Evolutionary conservation across 257 asterid species (phyloP), one percentile per base, ranked within the genome.

Genomic region (Jacaranda copaia): DNA sequence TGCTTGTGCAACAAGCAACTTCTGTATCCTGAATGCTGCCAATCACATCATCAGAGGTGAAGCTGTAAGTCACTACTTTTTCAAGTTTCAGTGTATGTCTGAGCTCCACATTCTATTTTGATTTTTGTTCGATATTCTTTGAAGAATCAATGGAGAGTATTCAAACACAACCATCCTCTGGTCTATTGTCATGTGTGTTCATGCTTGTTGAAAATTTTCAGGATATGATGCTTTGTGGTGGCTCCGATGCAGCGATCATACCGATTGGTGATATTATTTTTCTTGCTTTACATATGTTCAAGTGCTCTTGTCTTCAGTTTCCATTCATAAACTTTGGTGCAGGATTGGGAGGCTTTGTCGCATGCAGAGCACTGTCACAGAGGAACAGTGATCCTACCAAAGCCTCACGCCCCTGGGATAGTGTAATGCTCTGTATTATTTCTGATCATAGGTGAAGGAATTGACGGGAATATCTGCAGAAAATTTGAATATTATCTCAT

Each of bases 181-280:
- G 67, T 68, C 58, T 68, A 49, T 65, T 45, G 3, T 46, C 43
- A 32, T 43, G 46, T 68, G 40, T 72, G 70, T 68, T 79, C 66
- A 82, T 75, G 67, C 39, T 60, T 72, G 70, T 79, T 69, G 85
- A 35, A 35, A 49, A 74, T 82, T 75, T 88, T 83, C 90, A 94
- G 97, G 97, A 92, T 74, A 19, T 94, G 97, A 94, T 94, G 98
- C 97, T 94, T 69, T 90, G 97, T 78, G 98, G 98, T 73, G 98
- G 98, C 25, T 94, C 98, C 67, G 98, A 94, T 90, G 97, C 97
- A 71, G 93, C 87, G 46, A 92, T 92, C 78, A 94, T 94, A 80
- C 98, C 97, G 18, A 92, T 94, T 77, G 98, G 98, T 94, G 86
- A 42, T 46, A 42, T 73, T 60, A 66, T 61, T 68, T 48, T 76